These are phyloP conservation scores for Thalia dealbata DNA, from an alignment of 176 grass and related monocot species.

Conservation along the genomic window DNA sequence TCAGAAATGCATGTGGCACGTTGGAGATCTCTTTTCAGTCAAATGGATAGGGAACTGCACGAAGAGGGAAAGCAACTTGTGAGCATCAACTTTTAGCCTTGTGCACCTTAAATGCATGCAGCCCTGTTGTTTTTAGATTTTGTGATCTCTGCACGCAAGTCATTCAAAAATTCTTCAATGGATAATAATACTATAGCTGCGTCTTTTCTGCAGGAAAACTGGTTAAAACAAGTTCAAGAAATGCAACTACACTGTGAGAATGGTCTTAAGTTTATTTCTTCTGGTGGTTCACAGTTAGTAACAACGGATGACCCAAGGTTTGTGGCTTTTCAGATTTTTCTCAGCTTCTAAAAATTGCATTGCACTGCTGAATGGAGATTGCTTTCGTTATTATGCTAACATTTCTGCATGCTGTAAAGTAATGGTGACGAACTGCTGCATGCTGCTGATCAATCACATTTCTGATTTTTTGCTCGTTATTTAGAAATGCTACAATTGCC, in stretches of 20 bases:
- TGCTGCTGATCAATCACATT: too few species aligned
- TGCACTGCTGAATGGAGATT: not conserved
- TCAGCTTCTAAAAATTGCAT: not conserved
- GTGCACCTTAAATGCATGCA: not conserved
- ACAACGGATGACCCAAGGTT: constrained; percentile 21
- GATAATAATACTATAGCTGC: not conserved
- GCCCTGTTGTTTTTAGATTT: too few species aligned
- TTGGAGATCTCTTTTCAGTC: constrained; percentile 77
- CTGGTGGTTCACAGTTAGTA: constrained; percentile 23
- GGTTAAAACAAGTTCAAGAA: constrained; percentile 7
- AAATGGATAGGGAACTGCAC: constrained; percentile 78
- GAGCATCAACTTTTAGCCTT: constrained; percentile 16
- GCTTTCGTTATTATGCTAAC: not conserved
- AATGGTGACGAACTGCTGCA: not conserved
- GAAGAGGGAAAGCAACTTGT: constrained; percentile 81
- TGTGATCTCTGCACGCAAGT: not conserved
- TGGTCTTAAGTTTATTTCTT: constrained; percentile 2
- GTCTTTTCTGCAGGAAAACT: not conserved
- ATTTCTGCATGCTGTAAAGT: too few species aligned
- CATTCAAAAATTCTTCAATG: too few species aligned
- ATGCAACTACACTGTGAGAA: constrained; percentile 4
- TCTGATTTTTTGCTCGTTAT: too few species aligned
- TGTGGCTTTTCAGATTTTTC: not conserved
- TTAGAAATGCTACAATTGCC: too few species aligned
- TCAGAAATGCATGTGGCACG: constrained; percentile 58